Conservation (phyloP, 805 yeast genomes). For the Saccharomycopsis guyanensis region DNA sequence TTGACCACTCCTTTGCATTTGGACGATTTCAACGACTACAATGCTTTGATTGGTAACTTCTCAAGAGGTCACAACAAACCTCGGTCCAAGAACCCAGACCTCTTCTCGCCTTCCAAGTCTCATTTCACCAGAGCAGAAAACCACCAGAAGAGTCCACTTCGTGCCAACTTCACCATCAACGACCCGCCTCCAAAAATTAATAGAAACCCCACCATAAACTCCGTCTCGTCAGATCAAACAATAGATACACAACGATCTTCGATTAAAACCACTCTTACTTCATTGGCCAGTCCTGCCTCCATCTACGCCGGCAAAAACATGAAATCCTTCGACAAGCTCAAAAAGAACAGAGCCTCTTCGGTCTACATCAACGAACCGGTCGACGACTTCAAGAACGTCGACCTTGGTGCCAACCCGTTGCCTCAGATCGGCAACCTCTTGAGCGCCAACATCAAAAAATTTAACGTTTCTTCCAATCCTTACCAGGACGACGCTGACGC, state of each 20-base stretch:
- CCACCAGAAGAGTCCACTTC: neutral
- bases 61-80: neutral
- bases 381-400: conserved; percentile 17
- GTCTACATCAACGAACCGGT: conserved; percentile 17
- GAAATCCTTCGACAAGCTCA: conserved; percentile 9
- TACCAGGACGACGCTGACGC: conserved; percentile 8
- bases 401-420: conserved; percentile 14
- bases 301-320: neutral
- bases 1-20: neutral
- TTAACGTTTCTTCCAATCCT: conserved; percentile 13
- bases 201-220: neutral
- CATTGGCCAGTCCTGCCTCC: conserved; percentile 4
- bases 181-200: neutral
- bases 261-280: conserved; percentile 8
- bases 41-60: conserved; percentile 11
- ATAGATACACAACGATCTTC: neutral
- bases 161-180: neutral
- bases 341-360: conserved; percentile 15
- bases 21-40: conserved; percentile 14
- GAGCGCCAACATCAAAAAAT: conserved; percentile 6
- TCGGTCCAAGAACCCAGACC: neutral
- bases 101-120: conserved; percentile 6
- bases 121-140: neutral
- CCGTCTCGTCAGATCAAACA: neutral
- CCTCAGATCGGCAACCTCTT: conserved; percentile 18